Conservation (phyloP, 1,139 yeast genomes). For the Yamadazyma diddensiae region DNA sequence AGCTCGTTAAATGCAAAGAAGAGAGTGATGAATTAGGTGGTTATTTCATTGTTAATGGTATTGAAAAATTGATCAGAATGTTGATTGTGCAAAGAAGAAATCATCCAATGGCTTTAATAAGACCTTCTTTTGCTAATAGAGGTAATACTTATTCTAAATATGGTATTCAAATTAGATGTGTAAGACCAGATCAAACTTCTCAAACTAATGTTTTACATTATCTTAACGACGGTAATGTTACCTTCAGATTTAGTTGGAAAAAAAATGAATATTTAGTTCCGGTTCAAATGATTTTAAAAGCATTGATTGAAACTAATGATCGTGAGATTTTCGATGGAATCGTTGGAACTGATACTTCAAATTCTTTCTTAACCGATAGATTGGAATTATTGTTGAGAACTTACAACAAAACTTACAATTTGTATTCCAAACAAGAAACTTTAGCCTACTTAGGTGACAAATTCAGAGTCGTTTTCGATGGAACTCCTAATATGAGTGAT, state of each 20-base stretch:
- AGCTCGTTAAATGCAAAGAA: slow-evolving; percentile 75
- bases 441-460: slow-evolving; percentile 93
- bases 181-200: slow-evolving; percentile 95
- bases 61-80: slow-evolving; percentile 95
- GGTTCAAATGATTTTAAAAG: slow-evolving; percentile 87
- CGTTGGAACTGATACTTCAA: slow-evolving; percentile 80
- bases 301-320: slow-evolving; percentile 85
- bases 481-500: slow-evolving; percentile 84
- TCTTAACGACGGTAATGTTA: slow-evolving; percentile 91
- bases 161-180: slow-evolving; percentile 93
- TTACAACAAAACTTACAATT: slow-evolving; percentile 68
- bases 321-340: slow-evolving; percentile 95
- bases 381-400: slow-evolving; percentile 87
- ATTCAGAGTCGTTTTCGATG: slow-evolving; percentile 89
- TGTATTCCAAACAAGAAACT: slow-evolving; percentile 81
- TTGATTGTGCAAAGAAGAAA: slow-evolving; percentile 96
- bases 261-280: slow-evolving; percentile 95
- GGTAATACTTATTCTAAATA: slow-evolving; percentile 86
- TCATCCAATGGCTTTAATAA: slow-evolving; percentile 95
- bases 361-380: slow-evolving; percentile 97
- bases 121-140: slow-evolving; percentile 92
- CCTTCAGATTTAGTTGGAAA: slow-evolving; percentile 95
- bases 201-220: slow-evolving; percentile 96
- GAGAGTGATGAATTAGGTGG: slow-evolving; percentile 98
- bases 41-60: slow-evolving; percentile 93